Conservation (phyloP, 2,329 filamentous ascomycete genomes). For the Fusarium longipes region DNA sequence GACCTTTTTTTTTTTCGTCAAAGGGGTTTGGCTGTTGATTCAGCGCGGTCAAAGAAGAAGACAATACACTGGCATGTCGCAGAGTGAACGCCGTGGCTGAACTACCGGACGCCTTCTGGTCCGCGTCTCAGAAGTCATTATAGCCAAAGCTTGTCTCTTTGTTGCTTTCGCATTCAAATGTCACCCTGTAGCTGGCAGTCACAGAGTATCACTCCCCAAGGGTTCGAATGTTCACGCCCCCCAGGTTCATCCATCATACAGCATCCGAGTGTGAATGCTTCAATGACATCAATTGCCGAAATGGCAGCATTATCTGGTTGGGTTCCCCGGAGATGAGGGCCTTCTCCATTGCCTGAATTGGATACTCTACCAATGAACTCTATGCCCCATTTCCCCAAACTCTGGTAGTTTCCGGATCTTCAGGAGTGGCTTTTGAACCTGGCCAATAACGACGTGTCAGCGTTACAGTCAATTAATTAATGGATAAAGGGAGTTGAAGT, state of each 20-base stretch:
- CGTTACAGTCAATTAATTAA: background rate
- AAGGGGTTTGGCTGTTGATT: constrained; percentile 11
- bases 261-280: background rate
- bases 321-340: constrained; percentile 27
- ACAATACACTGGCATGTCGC: constrained; percentile 26
- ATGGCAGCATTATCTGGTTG: constrained; percentile 6
- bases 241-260: background rate
- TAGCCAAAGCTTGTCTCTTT: constrained; percentile 27
- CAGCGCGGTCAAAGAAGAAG: background rate
- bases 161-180: background rate
- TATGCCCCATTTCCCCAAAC: constrained; percentile 32
- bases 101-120: constrained; percentile 19
- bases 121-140: constrained; percentile 2
- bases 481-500: background rate
- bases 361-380: constrained; percentile 22
- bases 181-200: background rate
- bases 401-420: constrained; percentile 43
- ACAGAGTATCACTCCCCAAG: background rate
- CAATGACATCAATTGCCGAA: constrained; percentile 25
- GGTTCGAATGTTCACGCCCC: background rate
- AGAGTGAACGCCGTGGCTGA: constrained; percentile 31
- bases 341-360: constrained; percentile 7
- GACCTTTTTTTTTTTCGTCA: background rate
- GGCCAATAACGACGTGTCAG: constrained; percentile 30
- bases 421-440: constrained; percentile 39